A percentile compares a stretch with the other conserved stretches of the same genome.
phyloP scores from a whole-genome alignment of 495 filamentous ascomycete species.

The Xylaria castorea region DNA sequence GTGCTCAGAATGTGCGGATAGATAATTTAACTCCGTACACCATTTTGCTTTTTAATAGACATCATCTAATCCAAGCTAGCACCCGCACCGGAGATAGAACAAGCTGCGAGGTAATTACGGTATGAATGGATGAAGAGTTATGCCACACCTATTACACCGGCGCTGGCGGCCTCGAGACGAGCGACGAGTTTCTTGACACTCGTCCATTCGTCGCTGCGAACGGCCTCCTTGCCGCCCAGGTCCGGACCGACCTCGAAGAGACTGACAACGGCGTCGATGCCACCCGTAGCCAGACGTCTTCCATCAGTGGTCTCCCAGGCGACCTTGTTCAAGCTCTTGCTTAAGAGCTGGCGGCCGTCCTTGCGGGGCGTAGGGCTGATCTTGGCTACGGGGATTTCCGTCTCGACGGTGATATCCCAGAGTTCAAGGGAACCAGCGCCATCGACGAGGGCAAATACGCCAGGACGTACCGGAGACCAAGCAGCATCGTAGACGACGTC shows the following conservation, averaged over 20 bases:
- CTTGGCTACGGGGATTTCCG: conserved; percentile 84
- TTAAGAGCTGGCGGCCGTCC: conserved; percentile 64
- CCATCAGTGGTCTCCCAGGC: conserved; percentile 94
- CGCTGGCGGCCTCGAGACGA: conserved; percentile 62
- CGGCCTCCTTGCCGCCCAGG: conserved; percentile 77
- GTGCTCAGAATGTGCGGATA: conserved; percentile 18
- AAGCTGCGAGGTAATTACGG: neutral
- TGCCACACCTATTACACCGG: conserved; percentile 41
- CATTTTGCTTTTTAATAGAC: conserved; percentile 4
- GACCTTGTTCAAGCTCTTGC: conserved; percentile 86
- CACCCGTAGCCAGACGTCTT: conserved; percentile 82
- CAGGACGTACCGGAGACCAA: conserved; percentile 91
- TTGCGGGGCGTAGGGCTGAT: conserved; percentile 70
- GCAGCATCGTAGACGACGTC: conserved; percentile 94
- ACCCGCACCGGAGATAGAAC: neutral
- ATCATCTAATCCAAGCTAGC: conserved; percentile 15
- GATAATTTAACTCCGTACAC: conserved; percentile 21
- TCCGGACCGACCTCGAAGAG: conserved; percentile 93
- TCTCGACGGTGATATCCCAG: conserved; percentile 93
- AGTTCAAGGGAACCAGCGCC: conserved; percentile 92
- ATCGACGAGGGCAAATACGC: conserved; percentile 92
- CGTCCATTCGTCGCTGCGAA: conserved; percentile 87
- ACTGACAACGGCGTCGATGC: conserved; percentile 85
- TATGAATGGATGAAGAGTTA: conserved; percentile 24
- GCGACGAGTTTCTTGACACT: conserved; percentile 85